Percentiles rank a stretch among this genome's conserved stretches.
phyloP scores from a whole-genome alignment of 2,329 filamentous ascomycete genomes.

The Aulographum hederae region DNA sequence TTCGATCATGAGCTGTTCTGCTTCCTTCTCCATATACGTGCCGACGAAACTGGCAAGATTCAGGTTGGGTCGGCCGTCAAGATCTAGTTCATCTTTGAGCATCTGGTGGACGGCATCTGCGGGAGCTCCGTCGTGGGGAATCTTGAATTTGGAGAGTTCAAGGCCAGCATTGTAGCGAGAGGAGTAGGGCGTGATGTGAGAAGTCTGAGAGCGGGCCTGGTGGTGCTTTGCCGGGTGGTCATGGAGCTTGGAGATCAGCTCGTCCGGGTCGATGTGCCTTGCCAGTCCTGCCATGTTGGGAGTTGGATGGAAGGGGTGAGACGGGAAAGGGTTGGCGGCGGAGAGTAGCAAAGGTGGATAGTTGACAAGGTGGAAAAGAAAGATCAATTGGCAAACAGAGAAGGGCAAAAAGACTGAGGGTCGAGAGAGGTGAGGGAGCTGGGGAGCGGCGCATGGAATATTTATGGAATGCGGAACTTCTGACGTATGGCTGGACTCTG shows the following conservation, averaged over 20 bases:
- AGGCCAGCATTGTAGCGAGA: slow-evolving; percentile 35
- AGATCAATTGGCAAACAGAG: too few relatives aligned
- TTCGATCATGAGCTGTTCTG: slow-evolving; percentile 44
- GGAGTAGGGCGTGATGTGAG: slow-evolving; percentile 37
- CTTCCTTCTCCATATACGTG: slow-evolving; percentile 53
- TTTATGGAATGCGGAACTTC: too few relatives aligned
- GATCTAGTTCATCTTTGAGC: slow-evolving; percentile 23
- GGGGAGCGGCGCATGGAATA: too few relatives aligned
- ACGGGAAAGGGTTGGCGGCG: too few relatives aligned
- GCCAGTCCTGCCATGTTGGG: background rate
- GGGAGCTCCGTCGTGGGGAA: slow-evolving; percentile 38
- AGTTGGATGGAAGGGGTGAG: too few relatives aligned
- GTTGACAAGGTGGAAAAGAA: background rate
- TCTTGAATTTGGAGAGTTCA: slow-evolving; percentile 40
- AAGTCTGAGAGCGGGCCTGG: slow-evolving; percentile 8
- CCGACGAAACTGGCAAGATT: slow-evolving; percentile 54
- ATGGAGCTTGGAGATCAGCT: slow-evolving; percentile 35
- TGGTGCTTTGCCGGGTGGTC: slow-evolving; percentile 23
- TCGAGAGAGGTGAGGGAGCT: too few relatives aligned
- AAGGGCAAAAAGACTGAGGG: too few relatives aligned
- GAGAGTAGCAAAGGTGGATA: too few relatives aligned
- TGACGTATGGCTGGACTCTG: too few relatives aligned
- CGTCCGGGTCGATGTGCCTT: slow-evolving; percentile 18
- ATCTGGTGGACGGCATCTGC: slow-evolving; percentile 48
- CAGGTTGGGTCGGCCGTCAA: slow-evolving; percentile 39